Percentiles rank a stretch among this genome's conserved stretches.
Evolutionary conservation across 768 basidiomycete species (phyloP).

Genomic region (Termitomyces sp.): DNA sequence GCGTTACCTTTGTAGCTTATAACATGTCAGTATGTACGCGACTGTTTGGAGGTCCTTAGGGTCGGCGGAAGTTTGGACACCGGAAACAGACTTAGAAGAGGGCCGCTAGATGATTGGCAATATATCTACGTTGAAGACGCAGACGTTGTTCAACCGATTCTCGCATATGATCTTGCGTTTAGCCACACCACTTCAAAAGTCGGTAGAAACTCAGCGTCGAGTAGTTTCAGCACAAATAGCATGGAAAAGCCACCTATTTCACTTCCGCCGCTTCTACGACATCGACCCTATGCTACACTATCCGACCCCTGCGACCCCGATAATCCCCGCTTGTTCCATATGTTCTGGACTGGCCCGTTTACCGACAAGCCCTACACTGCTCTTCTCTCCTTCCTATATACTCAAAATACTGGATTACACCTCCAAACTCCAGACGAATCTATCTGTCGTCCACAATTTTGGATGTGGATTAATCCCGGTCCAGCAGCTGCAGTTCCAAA

Average conservation of each 20-base stretch:
- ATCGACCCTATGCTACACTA: constrained; percentile 53
- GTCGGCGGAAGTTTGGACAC: constrained; percentile 86
- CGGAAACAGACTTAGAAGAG: constrained; percentile 66
- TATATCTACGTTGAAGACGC: constrained; percentile 77
- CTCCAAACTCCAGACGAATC: constrained; percentile 43
- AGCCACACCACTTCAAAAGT: constrained; percentile 8
- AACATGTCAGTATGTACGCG: constrained; percentile 80
- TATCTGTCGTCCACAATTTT: constrained; percentile 85
- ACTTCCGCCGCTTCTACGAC: constrained; percentile 45
- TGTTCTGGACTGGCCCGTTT: constrained; percentile 99
- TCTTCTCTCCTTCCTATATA: constrained; percentile 89
- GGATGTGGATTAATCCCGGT: constrained; percentile 99
- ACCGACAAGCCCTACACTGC: constrained; percentile 98
- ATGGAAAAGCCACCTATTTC: constrained; percentile 51
- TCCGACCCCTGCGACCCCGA: constrained; percentile 73
- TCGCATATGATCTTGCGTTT: constrained; percentile 3
- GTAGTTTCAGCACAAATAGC: constrained; percentile 52
- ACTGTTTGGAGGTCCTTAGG: constrained; percentile 93
- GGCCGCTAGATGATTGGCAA: constrained; percentile 76
- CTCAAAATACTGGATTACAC: constrained; percentile 88
- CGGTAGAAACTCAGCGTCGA: constrained; percentile 50
- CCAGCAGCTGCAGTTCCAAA: constrained; percentile 89
- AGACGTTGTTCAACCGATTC: constrained; percentile 20
- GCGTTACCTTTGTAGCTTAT: constrained; percentile 5
- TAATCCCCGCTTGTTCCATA: constrained; percentile 88